Evolutionary conservation across 2,329 filamentous ascomycete species (phyloP), one percentile per base, ranked within the genome.

Genomic region (Penicillium sp.): DNA sequence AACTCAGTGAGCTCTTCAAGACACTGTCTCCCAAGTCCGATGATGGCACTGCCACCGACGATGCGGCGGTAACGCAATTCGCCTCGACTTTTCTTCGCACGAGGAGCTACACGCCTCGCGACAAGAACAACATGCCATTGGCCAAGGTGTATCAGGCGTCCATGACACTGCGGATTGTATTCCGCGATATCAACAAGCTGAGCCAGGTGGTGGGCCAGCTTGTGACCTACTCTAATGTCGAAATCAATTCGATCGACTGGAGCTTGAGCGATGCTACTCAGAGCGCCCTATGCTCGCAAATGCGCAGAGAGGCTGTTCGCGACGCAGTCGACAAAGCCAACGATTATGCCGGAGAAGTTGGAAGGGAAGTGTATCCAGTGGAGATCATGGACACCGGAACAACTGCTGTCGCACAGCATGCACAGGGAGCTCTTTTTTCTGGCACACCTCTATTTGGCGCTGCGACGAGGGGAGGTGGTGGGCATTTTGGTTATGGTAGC

Each of bases 241-340:
- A 67, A 14, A 64, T 72, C 11, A 43, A 55, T 10, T 55, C 61
- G 1, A 63, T 71, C 18, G 54, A 64, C 9, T 73, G 70, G 70
- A 56, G 59, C 40, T 55, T 73, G 50, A 69, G 60, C 3, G 66
- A 72, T 2, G 63, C 56, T 14, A 70, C 62, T 1, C 43, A 61
- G 44, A 56, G 60, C 16, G 35, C 36, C 10, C 50, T 72, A 11
- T 55, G 60, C 22, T 67, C 65, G 2, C 55, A 69, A 16, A 60
- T 62, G 14, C 63, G 67, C 14, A 63, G 64, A 43, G 35, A 59
- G 57, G 69, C 70, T 9, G 52, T 73, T 22, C 57, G 54, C 2
- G 61, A 71, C 35, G 70, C 70, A 4, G 60, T 73, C 11, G 13
- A 56, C 9, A 66, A 70, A 40, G 70, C 70, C 1, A 50, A 63